Evolutionary conservation across 2,329 filamentous ascomycete genomes (phyloP).

Genomic region (Colletotrichum tanaceti): DNA sequence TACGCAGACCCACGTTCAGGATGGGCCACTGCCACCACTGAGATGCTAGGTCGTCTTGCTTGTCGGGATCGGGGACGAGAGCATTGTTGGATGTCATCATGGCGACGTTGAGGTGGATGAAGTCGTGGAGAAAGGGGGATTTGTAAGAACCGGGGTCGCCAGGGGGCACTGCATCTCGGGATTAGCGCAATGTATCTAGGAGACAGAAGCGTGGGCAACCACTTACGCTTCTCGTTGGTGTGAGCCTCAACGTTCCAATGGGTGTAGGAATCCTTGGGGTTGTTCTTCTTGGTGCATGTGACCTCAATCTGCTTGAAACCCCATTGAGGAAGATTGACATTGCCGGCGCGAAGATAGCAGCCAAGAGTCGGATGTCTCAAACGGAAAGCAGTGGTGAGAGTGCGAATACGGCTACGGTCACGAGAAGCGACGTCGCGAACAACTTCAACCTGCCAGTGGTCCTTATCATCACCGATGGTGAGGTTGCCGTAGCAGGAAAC

Average conservation of each 20-base stretch:
- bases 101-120: constrained; percentile 96
- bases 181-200: constrained; percentile 47
- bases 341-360: constrained; percentile 95
- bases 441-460: constrained; percentile 96
- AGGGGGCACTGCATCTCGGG: constrained; percentile 74
- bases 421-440: constrained; percentile 88
- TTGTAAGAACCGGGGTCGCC: constrained; percentile 92
- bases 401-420: constrained; percentile 86
- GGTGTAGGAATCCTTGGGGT: constrained; percentile 91
- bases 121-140: constrained; percentile 97
- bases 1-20: constrained; percentile 92
- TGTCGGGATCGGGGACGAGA: constrained; percentile 95
- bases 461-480: constrained; percentile 95
- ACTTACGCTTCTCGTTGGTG: constrained; percentile 89
- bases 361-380: constrained; percentile 83
- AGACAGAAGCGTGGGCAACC: constrained; percentile 41
- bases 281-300: constrained; percentile 93
- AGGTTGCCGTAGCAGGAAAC: constrained; percentile 97
- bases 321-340: constrained; percentile 97
- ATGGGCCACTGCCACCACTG: constrained; percentile 99
- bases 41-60: constrained; percentile 97
- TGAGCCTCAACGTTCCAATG: constrained; percentile 99
- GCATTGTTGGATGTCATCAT: constrained; percentile 99
- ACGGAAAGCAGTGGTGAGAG: constrained; percentile 92
- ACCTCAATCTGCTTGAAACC: constrained; percentile 99